phyloP scores from a whole-genome alignment of 2,329 filamentous ascomycete species.

The Hypomyces perniciosus region DNA sequence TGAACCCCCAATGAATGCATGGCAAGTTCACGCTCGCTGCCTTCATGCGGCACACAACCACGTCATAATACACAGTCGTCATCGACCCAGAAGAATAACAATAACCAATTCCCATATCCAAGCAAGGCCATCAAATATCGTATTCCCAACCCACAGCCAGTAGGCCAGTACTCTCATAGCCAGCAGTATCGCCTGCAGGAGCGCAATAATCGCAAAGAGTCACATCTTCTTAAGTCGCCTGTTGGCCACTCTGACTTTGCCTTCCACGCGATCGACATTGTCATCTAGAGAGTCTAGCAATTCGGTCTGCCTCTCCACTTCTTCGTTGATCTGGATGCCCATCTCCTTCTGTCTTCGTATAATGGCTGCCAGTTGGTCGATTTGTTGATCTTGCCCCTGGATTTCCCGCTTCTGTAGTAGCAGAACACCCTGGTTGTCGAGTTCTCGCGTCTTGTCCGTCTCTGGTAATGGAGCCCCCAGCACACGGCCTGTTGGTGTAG shows the following conservation, averaged over 20 bases:
- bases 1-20: background rate
- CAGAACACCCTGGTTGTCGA: slow-evolving; percentile 69
- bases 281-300: slow-evolving; percentile 62
- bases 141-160: slow-evolving; percentile 24
- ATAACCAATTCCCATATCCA: slow-evolving; percentile 25
- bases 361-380: slow-evolving; percentile 61
- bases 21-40: background rate
- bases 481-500: slow-evolving; percentile 53
- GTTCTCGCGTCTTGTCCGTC: slow-evolving; percentile 68
- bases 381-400: slow-evolving; percentile 66
- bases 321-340: slow-evolving; percentile 68
- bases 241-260: slow-evolving; percentile 70
- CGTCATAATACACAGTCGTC: background rate
- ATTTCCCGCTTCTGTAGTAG: slow-evolving; percentile 71
- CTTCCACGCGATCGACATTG: slow-evolving; percentile 58
- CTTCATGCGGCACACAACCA: background rate
- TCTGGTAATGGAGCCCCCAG: slow-evolving; percentile 68
- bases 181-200: slow-evolving; percentile 24
- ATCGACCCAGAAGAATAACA: slow-evolving; percentile 17
- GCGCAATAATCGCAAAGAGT: slow-evolving; percentile 25
- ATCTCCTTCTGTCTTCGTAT: slow-evolving; percentile 71
- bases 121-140: slow-evolving; percentile 18
- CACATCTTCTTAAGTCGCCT: slow-evolving; percentile 62
- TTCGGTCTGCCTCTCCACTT: slow-evolving; percentile 65
- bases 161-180: slow-evolving; percentile 26